Conservation (phyloP, 148 eudicot genomes). For the Pouteria glomerata region DNA sequence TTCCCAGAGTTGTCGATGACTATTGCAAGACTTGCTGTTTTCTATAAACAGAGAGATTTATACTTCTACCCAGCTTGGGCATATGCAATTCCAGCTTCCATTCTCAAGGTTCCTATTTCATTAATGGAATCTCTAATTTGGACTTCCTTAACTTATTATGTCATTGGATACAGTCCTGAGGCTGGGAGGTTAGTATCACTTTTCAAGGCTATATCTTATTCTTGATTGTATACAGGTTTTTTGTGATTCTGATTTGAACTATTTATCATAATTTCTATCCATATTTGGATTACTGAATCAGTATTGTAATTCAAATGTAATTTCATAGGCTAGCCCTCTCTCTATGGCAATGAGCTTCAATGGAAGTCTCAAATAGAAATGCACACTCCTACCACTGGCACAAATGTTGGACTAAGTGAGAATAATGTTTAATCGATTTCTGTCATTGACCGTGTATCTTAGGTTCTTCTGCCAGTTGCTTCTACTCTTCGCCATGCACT, state of each 20-base stretch:
- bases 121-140: conserved; percentile 48
- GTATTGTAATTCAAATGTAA: neutral
- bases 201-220: neutral
- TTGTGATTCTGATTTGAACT: neutral
- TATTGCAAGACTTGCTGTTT: conserved; percentile 54
- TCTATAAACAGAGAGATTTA: conserved; percentile 83
- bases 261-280: neutral
- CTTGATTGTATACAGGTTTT: neutral
- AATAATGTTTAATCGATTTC: neutral
- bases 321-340: neutral
- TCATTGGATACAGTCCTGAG: conserved; percentile 74
- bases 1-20: conserved; percentile 64
- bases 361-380: neutral
- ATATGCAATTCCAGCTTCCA: conserved; percentile 64
- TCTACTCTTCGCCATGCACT: conserved; percentile 49
- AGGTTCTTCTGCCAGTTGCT: conserved; percentile 73
- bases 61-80: conserved; percentile 86
- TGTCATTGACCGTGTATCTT: neutral
- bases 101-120: conserved; percentile 72
- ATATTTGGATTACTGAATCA: neutral
- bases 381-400: neutral
- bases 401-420: neutral
- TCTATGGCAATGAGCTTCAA: neutral
- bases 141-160: conserved; percentile 69
- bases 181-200: conserved; percentile 52